Evolutionary conservation across 139 green algal species (phyloP), one percentile per base, ranked within the genome.

Genomic region (Chlorella vulgaris): DNA sequence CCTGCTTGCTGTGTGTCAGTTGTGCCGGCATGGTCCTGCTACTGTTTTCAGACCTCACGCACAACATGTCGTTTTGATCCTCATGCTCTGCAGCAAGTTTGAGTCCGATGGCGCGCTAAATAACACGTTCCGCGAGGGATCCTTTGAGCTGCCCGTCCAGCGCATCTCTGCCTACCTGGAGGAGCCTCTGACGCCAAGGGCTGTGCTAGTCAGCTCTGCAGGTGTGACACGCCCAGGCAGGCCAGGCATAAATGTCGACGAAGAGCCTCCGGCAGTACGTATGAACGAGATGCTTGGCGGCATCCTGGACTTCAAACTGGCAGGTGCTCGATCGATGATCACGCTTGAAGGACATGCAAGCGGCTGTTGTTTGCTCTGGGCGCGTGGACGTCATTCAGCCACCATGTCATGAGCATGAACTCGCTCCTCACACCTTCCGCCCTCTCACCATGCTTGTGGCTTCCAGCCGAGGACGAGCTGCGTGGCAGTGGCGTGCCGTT

Each of bases 71-170:
- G n/a, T n/a, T n/a, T n/a, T n/a, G n/a, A n/a, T n/a, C n/a, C n/a
- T n/a, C n/a, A n/a, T n/a, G n/a, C n/a, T n/a, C 93, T 90, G 97
- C 35, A 96, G 88, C 81, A 99, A 99, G 86, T 98, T 99, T 86
- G 96, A 98, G 89, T 96, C 97, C 67, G 96, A 99, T 40, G 88
- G 89, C 18, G 82, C 83, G 7, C 90, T 99, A 28, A 99, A 99
- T 86, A 96, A 96, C 22, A 65, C 51, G 43, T 98, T 98, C 89
- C 83, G 36, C 18, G 65, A 87, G 1, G 96, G 96, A 4, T 18
- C 77, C 22, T 98, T 98, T 74, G 42, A 88, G 60, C 88, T 99
- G 74, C 93, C 94, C 22, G 78, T 98, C 40, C 51, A 83, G 7
- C 38, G 62, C 62, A 93, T 98, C 31, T 76, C 74, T 22, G 76